Evolutionary conservation across 2,329 filamentous ascomycete genomes (phyloP).

Genomic region (Parascedosporium putredinis): DNA sequence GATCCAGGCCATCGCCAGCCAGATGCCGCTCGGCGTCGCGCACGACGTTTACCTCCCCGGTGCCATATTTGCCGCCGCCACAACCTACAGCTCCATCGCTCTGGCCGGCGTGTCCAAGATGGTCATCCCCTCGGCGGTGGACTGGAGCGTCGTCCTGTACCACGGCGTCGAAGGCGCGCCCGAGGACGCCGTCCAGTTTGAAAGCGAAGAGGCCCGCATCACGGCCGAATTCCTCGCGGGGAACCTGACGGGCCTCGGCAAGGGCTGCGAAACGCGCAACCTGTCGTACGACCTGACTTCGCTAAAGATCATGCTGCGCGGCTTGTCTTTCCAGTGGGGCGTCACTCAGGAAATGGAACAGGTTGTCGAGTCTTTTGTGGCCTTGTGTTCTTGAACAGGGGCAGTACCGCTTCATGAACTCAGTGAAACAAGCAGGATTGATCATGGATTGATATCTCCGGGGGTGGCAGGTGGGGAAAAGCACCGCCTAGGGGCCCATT

Average conservation of each 20-base stretch:
- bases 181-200: neutral
- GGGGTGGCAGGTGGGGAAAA: too few relatives aligned
- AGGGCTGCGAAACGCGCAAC: neutral
- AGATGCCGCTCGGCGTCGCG: neutral
- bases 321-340: neutral
- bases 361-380: neutral
- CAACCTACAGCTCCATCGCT: slow-evolving; percentile 31
- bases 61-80: slow-evolving; percentile 26
- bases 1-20: neutral
- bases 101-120: slow-evolving; percentile 23
- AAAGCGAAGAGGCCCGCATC: neutral
- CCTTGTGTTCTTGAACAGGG: neutral
- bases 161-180: neutral
- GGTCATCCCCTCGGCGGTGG: slow-evolving; percentile 11
- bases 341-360: neutral
- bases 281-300: neutral
- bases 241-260: neutral
- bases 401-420: too few relatives aligned
- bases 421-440: too few relatives aligned
- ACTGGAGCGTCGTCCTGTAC: neutral
- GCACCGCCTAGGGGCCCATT: too few relatives aligned
- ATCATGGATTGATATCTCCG: too few relatives aligned
- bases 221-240: neutral
- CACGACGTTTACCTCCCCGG: neutral
- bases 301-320: neutral